These are phyloP conservation scores for Leishmania mexicana DNA, from an alignment of 208 protist species.

Conservation along the genomic window DNA sequence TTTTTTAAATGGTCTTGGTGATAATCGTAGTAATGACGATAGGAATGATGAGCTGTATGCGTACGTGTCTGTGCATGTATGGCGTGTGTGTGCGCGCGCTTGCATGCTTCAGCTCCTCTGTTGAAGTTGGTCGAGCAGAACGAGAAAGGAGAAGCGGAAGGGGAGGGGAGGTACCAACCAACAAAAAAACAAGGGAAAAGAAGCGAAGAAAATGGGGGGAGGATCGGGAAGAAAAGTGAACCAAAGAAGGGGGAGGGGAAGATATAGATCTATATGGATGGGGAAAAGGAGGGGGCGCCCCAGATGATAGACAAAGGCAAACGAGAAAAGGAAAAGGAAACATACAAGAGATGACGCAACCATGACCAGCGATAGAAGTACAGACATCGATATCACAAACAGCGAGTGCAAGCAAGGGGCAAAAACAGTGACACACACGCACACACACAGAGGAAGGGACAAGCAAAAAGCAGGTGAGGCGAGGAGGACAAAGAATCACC, in stretches of 20 bases:
- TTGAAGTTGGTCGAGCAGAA: too few relatives aligned
- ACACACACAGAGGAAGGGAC: background rate
- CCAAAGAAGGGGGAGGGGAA: too few relatives aligned
- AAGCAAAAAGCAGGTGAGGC: background rate
- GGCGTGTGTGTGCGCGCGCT: background rate
- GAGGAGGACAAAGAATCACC: background rate
- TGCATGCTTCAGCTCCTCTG: background rate
- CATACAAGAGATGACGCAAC: background rate
- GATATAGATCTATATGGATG: too few relatives aligned
- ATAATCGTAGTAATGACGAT: background rate
- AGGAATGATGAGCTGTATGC: background rate
- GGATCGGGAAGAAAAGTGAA: too few relatives aligned
- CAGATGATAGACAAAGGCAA: background rate
- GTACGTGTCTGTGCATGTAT: background rate
- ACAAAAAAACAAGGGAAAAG: background rate
- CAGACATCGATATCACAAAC: background rate
- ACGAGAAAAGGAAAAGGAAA: background rate
- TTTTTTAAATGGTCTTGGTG: background rate
- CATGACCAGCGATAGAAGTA: background rate
- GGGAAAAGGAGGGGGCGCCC: too few relatives aligned
- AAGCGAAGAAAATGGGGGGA: background rate
- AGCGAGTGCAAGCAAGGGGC: background rate
- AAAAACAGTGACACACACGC: background rate
- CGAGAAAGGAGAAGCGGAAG: background rate
- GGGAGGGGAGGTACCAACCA: background rate